phyloP scores from a whole-genome alignment of 805 yeast genomes.

The Candida yuanshanica region DNA sequence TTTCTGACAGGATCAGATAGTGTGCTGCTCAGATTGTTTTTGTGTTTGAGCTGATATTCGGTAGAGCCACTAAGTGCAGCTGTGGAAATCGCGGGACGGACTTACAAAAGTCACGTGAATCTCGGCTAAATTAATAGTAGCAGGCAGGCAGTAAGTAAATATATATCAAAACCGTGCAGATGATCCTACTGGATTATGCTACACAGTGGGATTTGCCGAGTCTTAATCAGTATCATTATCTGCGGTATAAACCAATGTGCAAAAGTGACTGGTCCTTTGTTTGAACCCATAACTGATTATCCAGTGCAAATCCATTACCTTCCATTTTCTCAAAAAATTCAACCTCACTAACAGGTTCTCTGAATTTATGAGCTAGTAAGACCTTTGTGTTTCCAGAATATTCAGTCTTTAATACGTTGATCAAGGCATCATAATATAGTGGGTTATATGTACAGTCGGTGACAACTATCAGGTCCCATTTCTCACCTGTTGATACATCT shows the following conservation, averaged over 20 bases:
- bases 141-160: too few species aligned
- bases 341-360: constrained; percentile 22
- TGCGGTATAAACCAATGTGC: constrained; percentile 18
- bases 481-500: constrained; percentile 11
- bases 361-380: constrained; percentile 21
- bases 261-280: constrained; percentile 12
- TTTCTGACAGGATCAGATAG: too few species aligned
- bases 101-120: too few species aligned
- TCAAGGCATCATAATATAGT: constrained; percentile 30
- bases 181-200: too few species aligned
- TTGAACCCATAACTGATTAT: constrained; percentile 17
- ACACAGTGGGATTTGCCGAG: too few species aligned
- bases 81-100: too few species aligned
- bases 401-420: constrained; percentile 25
- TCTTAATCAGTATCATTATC: constrained; percentile 9
- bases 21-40: too few species aligned
- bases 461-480: constrained; percentile 32
- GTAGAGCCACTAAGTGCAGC: too few species aligned
- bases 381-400: constrained; percentile 8
- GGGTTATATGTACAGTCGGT: constrained; percentile 41
- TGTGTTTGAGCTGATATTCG: too few species aligned
- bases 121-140: too few species aligned
- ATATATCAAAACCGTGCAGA: too few species aligned
- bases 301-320: constrained; percentile 4
- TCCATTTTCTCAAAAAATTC: constrained; percentile 18